Evolutionary conservation across 495 filamentous ascomycete genomes (phyloP), one percentile per base, ranked within the genome.

Genomic region (Friedmanniomyces endolithicus): DNA sequence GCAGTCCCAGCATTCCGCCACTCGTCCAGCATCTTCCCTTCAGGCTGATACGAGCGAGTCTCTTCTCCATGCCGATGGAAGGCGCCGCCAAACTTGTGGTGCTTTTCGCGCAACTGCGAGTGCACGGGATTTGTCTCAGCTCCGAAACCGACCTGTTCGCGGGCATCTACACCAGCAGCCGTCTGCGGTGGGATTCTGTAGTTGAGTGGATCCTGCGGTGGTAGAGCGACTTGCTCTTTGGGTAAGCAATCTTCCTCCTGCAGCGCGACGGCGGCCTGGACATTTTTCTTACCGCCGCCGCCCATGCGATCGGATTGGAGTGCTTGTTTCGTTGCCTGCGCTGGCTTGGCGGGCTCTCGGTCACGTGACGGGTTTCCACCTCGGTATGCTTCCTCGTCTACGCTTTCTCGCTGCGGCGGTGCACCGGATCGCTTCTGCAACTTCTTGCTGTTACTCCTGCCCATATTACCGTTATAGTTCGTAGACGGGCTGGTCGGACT

Each of bases 1-100:
- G 61, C 68, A 24, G 53, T 34, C 3, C 54, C 54, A 0, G 63
- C 69, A 7, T 45, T 43, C 50, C 58, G 62, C 68, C 68, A 72
- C 48, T 72, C 70, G 1, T 71, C 62, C 16, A 71, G 60, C 50
- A 63, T 57, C 23, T 56, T 27, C 14, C 59, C 39, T 19, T 31
- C n/a, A 29, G 57, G 33, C 41, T 65, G 50, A 46, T 63, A 67
- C 16, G 52, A 41, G 31, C 62, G 52, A 40, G 63, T 56, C n/a
- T 59, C 58, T 0, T 64, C 55, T 14, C 60, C 44, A 24, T 68
- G 31, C 16, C 60, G 59, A 31, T 64, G 61, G 47, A 71, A 58
- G 12, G 65, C 23, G 17, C 64, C 54, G 37, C 58, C 45, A n/a
- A 65, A 37, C 27, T 25, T 31, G 23, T 48, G 55, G 37, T 64